Evolutionary conservation across 1,284 basidiomycete genomes (phyloP).

Genomic region (Athelia psychrophila): DNA sequence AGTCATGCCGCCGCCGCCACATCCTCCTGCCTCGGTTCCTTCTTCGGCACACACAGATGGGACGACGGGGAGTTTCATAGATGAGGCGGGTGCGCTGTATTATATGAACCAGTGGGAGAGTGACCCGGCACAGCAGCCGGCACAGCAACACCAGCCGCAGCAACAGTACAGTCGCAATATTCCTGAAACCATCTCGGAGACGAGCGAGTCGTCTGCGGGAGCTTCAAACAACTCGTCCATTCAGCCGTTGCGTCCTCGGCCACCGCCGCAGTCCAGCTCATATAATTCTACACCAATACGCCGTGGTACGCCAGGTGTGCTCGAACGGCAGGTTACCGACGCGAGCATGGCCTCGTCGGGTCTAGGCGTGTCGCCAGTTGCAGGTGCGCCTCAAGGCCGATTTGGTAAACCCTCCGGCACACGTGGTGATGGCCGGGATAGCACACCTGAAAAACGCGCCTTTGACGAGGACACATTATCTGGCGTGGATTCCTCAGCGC

Average conservation of each 20-base stretch:
- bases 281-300: constrained; percentile 11
- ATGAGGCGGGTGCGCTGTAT: constrained; percentile 61
- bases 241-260: neutral
- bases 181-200: constrained; percentile 39
- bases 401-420: constrained; percentile 83
- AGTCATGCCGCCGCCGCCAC: constrained; percentile 5
- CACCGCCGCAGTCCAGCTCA: neutral
- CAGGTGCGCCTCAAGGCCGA: constrained; percentile 35
- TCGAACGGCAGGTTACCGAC: constrained; percentile 16
- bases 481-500: constrained; percentile 8
- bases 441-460: constrained; percentile 30
- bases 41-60: constrained; percentile 3
- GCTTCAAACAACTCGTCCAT: neutral
- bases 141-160: constrained; percentile 12
- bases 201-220: constrained; percentile 25
- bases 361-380: neutral
- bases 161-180: constrained; percentile 23
- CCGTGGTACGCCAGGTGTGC: constrained; percentile 37
- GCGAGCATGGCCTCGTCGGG: constrained; percentile 10
- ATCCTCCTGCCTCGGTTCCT: constrained; percentile 15
- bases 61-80: constrained; percentile 41
- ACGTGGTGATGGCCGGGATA: constrained; percentile 58
- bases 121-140: constrained; percentile 19
- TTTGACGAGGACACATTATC: constrained; percentile 2
- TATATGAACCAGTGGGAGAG: constrained; percentile 62